Evolutionary conservation across 352 stramenopile species (phyloP).

Genomic region (Phytophthora megakarya): DNA sequence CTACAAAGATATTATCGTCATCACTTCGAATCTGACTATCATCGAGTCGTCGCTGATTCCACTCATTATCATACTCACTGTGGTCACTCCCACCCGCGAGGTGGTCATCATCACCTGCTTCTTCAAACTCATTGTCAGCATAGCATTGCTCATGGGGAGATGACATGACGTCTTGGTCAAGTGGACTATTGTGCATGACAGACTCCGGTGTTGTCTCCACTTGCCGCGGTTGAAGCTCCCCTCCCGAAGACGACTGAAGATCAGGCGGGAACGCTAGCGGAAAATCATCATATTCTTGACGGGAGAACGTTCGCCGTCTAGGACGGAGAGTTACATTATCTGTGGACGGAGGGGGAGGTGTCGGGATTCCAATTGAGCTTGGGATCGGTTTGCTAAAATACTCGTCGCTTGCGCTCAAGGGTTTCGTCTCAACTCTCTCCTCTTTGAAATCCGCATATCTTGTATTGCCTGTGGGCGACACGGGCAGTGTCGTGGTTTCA

Average conservation of each 20-base stretch:
- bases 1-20: background rate
- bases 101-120: constrained; percentile 17
- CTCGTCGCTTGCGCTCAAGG: constrained; percentile 36
- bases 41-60: constrained; percentile 2
- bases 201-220: constrained; percentile 1
- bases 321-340: constrained; percentile 44
- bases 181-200: background rate
- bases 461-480: constrained; percentile 27
- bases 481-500: constrained; percentile 23
- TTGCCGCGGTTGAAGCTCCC: background rate
- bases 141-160: constrained; percentile 1
- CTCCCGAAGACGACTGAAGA: background rate
- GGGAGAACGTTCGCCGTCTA: constrained; percentile 17
- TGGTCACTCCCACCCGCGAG: constrained; percentile 17
- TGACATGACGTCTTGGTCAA: background rate
- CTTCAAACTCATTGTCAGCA: constrained; percentile 5
- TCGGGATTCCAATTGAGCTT: constrained; percentile 29
- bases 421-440: constrained; percentile 12
- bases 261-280: background rate
- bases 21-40: constrained; percentile 1
- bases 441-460: constrained; percentile 19
- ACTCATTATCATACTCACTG: constrained; percentile 13
- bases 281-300: constrained; percentile 18
- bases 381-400: constrained; percentile 50
- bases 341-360: constrained; percentile 25